Evolutionary conservation across 2,329 filamentous ascomycete genomes (phyloP), one percentile per base, ranked within the genome.

Genomic region (Proliferodiscus dingleyae): DNA sequence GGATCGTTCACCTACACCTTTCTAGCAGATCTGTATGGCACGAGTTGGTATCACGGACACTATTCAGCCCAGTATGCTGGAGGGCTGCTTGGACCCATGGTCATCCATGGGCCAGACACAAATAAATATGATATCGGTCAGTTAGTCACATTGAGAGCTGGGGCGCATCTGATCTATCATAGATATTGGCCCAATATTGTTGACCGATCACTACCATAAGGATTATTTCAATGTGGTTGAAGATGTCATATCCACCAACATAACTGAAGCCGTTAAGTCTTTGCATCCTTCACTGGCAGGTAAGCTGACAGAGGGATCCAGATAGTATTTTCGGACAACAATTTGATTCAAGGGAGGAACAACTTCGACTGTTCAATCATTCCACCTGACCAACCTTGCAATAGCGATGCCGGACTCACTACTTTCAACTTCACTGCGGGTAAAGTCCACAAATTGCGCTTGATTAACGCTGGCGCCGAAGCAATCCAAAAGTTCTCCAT

Each of bases 41-140:
- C 73, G 0, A 68, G 68, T 3, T 82, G 78, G 76, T 83, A 81
- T 46, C 80, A 84, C 61, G 77, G 73, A 1, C 80, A 83, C 58
- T 77, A 77, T 55, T 67, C 67, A 26, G 60, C 64, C 10, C 70
- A 72, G 51, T 71, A 71, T 47, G 70, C 52, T 56, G 71, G 81
- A 42, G 82, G 81, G 1, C 62, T 82, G 0, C 67, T 77, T 32
- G 82, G 81, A 0, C 72, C 71, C 1, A 76, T 86, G 23, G 63
- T 83, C 16, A 78, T 84, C 52, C 70, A 81, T 43, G 80, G 80
- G 0, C 80, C 80, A 0, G 69, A 73, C 0, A 73, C 73, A 1
- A 67, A 71, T 4, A 22, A 77, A 55, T 83, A 83, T 54, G 80
- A 86, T 46, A 68, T 74, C 33, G 82, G 54, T 54, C 41, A 33